Percentiles rank a stretch among this genome's conserved stretches.
phyloP scores from a whole-genome alignment of 805 yeast genomes.

The Metschnikowia reukaufii region DNA sequence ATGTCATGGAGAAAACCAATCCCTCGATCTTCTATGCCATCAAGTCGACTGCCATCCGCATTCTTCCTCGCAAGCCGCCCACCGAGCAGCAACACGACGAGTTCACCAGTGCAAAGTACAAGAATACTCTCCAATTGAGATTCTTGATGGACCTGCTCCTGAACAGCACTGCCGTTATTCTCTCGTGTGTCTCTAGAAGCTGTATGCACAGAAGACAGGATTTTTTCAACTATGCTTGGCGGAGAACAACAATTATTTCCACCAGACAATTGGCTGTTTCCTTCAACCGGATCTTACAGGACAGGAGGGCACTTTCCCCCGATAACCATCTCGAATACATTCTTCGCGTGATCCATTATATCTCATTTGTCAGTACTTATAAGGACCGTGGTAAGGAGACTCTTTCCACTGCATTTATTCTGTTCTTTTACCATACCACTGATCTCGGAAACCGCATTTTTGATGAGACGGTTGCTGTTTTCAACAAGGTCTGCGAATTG shows the following conservation, averaged over 20 bases:
- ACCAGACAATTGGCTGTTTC: conserved; percentile 33
- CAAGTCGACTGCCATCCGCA: conserved; percentile 38
- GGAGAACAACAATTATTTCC: conserved; percentile 43
- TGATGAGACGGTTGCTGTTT: conserved; percentile 1
- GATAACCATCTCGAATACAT: conserved; percentile 28
- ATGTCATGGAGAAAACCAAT: conserved; percentile 45
- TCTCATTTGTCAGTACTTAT: conserved; percentile 26
- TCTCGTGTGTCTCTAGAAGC: conserved; percentile 45
- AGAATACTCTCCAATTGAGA: conserved; percentile 60
- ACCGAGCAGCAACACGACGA: conserved; percentile 33
- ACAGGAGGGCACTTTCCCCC: conserved; percentile 13
- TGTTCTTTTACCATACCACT: conserved; percentile 47
- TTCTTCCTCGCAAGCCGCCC: conserved; percentile 45
- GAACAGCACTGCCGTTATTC: conserved; percentile 40
- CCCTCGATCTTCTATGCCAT: conserved; percentile 27
- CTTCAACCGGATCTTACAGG: conserved; percentile 27
- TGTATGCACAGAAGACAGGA: conserved; percentile 53
- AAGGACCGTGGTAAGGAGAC: conserved; percentile 25
- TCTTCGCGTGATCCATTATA: conserved; percentile 37
- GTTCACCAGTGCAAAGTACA: conserved; percentile 54
- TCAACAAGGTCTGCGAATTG: conserved; percentile 6
- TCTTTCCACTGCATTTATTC: conserved; percentile 41
- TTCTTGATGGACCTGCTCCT: conserved; percentile 51
- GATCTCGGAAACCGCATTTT: conserved; percentile 4
- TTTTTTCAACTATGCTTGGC: conserved; percentile 27